Evolutionary conservation across 2,329 filamentous ascomycete genomes (phyloP).

Genomic region (Epichloe bromicola): DNA sequence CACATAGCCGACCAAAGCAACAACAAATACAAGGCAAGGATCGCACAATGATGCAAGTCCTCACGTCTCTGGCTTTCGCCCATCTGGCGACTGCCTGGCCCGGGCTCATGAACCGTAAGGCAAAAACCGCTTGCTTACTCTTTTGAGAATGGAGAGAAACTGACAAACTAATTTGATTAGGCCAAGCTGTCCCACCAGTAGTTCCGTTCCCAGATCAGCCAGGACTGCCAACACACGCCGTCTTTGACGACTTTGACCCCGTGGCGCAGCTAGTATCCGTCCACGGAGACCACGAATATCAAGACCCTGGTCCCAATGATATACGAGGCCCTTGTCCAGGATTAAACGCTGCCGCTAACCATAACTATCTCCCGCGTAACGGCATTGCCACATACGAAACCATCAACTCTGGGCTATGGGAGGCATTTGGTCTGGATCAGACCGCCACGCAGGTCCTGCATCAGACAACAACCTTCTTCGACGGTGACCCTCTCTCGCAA

Average conservation of each 20-base stretch:
- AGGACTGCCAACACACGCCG: conserved; percentile 1
- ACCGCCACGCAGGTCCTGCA: conserved; percentile 2
- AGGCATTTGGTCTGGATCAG: conserved; percentile 4
- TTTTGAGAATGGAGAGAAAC: too few species aligned
- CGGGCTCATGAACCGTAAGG: background rate
- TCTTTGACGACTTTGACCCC: background rate
- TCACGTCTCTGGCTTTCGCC: background rate
- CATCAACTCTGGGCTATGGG: conserved; percentile 3
- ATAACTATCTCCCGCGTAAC: conserved; percentile 19
- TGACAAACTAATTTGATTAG: background rate
- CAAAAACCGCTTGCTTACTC: too few species aligned
- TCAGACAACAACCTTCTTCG: conserved; percentile 1
- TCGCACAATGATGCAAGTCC: background rate
- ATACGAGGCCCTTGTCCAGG: conserved; percentile 14
- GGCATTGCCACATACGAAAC: conserved; percentile 11
- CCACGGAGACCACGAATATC: background rate
- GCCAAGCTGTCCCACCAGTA: conserved; percentile 1
- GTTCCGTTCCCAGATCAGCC: conserved; percentile 2
- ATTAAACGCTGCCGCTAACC: conserved; percentile 21
- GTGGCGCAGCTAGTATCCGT: background rate
- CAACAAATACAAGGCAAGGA: background rate
- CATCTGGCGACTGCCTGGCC: background rate
- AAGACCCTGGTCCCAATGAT: conserved; percentile 1
- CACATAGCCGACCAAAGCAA: too few species aligned
- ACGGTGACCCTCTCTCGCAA: conserved; percentile 4